phyloP scores from a whole-genome alignment of 306 rosid species.

The Parietaria judaica region DNA sequence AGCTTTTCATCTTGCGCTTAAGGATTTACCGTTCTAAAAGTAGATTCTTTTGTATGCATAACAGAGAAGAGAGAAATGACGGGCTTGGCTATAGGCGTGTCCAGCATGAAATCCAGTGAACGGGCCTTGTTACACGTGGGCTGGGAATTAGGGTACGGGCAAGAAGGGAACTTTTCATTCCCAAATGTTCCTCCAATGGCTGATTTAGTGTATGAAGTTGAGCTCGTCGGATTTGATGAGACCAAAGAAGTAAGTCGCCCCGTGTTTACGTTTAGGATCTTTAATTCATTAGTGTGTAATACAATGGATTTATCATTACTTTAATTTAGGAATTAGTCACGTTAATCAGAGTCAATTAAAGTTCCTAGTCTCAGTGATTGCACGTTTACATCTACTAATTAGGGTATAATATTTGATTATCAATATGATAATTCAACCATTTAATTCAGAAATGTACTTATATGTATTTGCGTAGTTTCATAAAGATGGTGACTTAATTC shows the following conservation, averaged over 20 bases:
- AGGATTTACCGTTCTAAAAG: neutral
- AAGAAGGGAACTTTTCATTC: slow-evolving; percentile 84
- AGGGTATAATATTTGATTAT: too few relatives aligned
- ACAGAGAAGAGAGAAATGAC: slow-evolving; percentile 91
- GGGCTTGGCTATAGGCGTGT: slow-evolving; percentile 81
- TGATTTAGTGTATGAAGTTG: slow-evolving; percentile 84
- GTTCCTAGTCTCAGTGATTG: too few relatives aligned
- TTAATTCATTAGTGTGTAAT: too few relatives aligned
- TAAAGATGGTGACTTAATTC: slow-evolving; percentile 7
- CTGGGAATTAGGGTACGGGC: slow-evolving; percentile 90
- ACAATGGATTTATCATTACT: too few relatives aligned
- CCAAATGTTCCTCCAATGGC: slow-evolving; percentile 96
- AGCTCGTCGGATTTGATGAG: slow-evolving; percentile 87
- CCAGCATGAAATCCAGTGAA: slow-evolving; percentile 86
- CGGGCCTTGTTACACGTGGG: slow-evolving; percentile 73
- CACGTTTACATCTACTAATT: too few relatives aligned
- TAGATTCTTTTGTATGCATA: slow-evolving; percentile 10
- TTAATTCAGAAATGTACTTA: neutral
- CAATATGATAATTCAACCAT: too few relatives aligned
- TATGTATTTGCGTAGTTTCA: neutral
- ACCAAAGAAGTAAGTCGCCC: slow-evolving; percentile 61
- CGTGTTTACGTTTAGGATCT: too few relatives aligned
- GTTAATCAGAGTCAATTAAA: too few relatives aligned
- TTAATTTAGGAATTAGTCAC: too few relatives aligned
- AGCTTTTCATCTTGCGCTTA: neutral